These are phyloP conservation scores for Microsporum ferrugineum DNA, from an alignment of 2,329 filamentous ascomycete species.

Conservation along the genomic window DNA sequence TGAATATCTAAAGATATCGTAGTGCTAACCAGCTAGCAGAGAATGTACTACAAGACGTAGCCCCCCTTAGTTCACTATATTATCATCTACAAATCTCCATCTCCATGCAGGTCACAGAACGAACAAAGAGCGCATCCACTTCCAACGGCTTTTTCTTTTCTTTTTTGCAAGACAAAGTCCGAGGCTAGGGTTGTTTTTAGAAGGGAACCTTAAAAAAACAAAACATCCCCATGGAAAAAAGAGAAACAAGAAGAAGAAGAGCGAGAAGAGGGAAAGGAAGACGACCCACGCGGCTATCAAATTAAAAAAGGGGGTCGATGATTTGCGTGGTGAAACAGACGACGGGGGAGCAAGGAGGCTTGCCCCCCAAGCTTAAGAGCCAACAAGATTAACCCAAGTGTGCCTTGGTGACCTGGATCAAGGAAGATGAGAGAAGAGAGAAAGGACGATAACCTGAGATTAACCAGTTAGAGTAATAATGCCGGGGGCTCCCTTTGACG, in stretches of 20 bases:
- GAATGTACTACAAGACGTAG: too few relatives aligned
- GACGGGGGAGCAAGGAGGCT: not conserved
- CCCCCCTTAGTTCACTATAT: not conserved
- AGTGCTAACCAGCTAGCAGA: too few relatives aligned
- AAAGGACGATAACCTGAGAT: too few relatives aligned
- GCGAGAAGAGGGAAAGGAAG: too few relatives aligned
- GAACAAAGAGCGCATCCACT: not conserved
- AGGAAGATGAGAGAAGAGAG: not conserved
- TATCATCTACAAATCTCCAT: not conserved
- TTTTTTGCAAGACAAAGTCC: not conserved
- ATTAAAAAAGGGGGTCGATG: not conserved
- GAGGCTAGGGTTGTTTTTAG: not conserved
- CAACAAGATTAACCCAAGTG: not conserved
- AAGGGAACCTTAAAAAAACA: not conserved
- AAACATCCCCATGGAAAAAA: not conserved
- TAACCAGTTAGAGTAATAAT: not conserved
- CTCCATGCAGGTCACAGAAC: not conserved
- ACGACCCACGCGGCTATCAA: not conserved
- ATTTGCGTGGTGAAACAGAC: slow-evolving; percentile 1
- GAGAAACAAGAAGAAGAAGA: not conserved
- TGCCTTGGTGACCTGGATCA: not conserved
- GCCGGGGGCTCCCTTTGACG: not conserved
- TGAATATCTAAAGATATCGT: too few relatives aligned
- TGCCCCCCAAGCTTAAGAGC: too few relatives aligned
- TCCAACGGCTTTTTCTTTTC: not conserved